phyloP scores from a whole-genome alignment of 2,329 filamentous ascomycete genomes.

The Aureobasidium sp. region DNA sequence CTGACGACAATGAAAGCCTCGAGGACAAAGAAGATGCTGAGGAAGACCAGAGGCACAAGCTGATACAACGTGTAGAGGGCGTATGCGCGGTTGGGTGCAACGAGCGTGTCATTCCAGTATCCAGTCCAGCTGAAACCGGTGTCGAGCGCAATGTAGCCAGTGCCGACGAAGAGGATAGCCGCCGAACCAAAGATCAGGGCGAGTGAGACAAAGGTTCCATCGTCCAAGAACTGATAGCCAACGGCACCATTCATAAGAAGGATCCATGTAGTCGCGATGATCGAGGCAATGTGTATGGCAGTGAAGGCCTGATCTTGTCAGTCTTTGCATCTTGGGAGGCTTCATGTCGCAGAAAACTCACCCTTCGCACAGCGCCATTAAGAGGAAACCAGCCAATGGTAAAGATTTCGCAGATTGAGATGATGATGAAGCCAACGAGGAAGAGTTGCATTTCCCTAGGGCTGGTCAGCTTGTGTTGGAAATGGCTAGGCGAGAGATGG shows the following conservation, averaged over 20 bases:
- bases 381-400: conserved; percentile 85
- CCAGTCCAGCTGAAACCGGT: conserved; percentile 81
- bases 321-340: not conserved
- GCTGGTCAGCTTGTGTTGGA: conserved; percentile 1
- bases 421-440: conserved; percentile 73
- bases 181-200: conserved; percentile 67
- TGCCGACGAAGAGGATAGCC: conserved; percentile 69
- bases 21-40: conserved; percentile 78
- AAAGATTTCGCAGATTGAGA: conserved; percentile 94
- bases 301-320: conserved; percentile 60
- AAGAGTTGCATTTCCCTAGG: conserved; percentile 93
- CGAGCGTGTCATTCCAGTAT: conserved; percentile 56
- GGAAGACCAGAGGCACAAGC: conserved; percentile 76
- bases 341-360: conserved; percentile 34
- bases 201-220: conserved; percentile 79
- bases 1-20: conserved; percentile 76
- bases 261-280: conserved; percentile 87
- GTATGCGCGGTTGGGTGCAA: conserved; percentile 57
- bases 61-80: conserved; percentile 92
- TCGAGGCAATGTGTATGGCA: conserved; percentile 81
- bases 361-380: conserved; percentile 59
- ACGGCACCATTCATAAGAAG: conserved; percentile 86
- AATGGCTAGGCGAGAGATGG: conserved; percentile 1
- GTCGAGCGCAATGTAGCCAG: conserved; percentile 91
- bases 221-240: conserved; percentile 87